Conservation (phyloP, 1,284 basidiomycete genomes). For the Meira nashicola region DNA sequence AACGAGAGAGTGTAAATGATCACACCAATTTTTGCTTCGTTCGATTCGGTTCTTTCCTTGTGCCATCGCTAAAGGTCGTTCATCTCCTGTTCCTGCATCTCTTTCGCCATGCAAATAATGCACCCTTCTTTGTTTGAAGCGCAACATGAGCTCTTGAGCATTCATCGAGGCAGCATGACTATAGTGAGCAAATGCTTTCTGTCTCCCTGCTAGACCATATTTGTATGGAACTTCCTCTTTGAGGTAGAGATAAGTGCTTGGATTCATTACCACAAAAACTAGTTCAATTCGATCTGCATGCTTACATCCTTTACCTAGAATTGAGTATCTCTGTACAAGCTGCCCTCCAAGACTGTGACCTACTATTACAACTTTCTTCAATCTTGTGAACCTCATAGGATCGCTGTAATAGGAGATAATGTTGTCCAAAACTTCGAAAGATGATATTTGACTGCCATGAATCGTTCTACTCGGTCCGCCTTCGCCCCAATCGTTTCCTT, state of each 20-base stretch:
- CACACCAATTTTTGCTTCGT: background rate
- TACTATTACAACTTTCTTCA: background rate
- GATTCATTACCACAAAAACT: constrained; percentile 6
- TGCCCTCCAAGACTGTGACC: constrained; percentile 10
- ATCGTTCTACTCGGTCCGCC: background rate
- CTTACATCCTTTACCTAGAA: background rate
- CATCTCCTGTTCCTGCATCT: constrained; percentile 1
- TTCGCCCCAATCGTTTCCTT: constrained; percentile 7
- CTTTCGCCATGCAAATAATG: background rate
- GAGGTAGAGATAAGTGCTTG: constrained; percentile 9
- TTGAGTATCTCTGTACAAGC: constrained; percentile 6
- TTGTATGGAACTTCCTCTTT: background rate
- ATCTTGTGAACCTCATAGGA: background rate
- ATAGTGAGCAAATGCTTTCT: background rate
- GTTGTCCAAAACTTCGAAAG: background rate
- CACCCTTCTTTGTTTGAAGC: background rate
- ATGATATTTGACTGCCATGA: background rate
- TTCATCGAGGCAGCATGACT: background rate
- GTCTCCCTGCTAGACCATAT: background rate
- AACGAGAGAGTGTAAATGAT: background rate
- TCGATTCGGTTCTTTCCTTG: background rate
- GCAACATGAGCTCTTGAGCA: background rate
- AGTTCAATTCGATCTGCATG: background rate
- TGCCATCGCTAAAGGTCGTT: constrained; percentile 5
- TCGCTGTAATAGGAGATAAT: background rate